Evolutionary conservation across 441 rosid species (phyloP), one percentile per base, ranked within the genome.

Genomic region (Iberis amara): DNA sequence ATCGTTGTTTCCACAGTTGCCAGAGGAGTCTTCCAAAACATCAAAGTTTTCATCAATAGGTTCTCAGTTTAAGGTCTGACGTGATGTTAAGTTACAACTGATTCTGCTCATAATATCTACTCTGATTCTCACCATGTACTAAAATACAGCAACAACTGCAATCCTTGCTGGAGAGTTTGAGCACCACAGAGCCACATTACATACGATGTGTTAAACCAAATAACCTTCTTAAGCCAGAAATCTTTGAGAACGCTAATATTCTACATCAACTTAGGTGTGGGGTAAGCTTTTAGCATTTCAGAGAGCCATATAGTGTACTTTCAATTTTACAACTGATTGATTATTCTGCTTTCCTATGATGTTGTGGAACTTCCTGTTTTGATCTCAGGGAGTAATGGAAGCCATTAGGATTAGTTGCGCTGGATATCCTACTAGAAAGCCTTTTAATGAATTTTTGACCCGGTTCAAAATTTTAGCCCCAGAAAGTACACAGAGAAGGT

Each of bases 341-440:
- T 39, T 15, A 30, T 23, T 49, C 3, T 48, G 47, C 21, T 30
- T 57, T 51, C 39, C 1, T 18, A 18, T 18, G 21, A 18, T 39
- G 37, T 13, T 51, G 11, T 32, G 60, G 13, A 53, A 53, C 28
- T 47, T 59, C 13, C 32, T 53, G 45, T 11, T 52, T 52, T 53
- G 36, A 57, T 52, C 71, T 40, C 64, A 94, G 99, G 99, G 97
- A 57, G 99, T 94, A 62, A 79, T 94, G 95, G 97, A 94, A 71
- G 99, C 97, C 61, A 89, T 94, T 63, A 81, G 99, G 74, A 94
- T 94, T 61, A 94, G 97, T 53, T 94, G 99, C 66, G 97, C 96
- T 38, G 97, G 97, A 61, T 94, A 76, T 73, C 97, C 99, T 38
- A 83, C 96, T 33, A 76, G 99, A 70, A 94, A 78, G 77, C 49